Evolutionary conservation across 1,139 yeast species (phyloP), one percentile per base, ranked within the genome.

Genomic region (Wickerhamomyces sp.): DNA sequence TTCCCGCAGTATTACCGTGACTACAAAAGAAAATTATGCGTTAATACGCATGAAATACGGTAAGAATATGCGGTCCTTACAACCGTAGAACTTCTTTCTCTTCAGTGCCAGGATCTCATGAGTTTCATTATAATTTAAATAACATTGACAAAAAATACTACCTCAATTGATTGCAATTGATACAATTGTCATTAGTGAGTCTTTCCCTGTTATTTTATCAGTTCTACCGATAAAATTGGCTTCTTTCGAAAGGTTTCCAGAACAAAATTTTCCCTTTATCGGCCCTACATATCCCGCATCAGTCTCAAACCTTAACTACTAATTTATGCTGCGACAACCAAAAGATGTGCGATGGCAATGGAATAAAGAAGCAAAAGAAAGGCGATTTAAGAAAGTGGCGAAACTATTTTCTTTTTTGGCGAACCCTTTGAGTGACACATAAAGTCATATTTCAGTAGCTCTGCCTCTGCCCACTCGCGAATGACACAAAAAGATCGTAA

Each of bases 1-100:
- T n/a, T n/a, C 24, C 24, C 33, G 41, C 39, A 36, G 33, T 35
- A 26, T 32, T 9, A 25, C 35, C 9, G 19, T 24, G 28, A 25
- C 35, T 17, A 32, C 35, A 24, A 32, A 32, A 32, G 28, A 25
- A 32, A 32, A 22, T 28, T n/a, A 7, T 17, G 28, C 35, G 18
- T 24, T 7, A 22, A 12, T 2, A 3, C 16, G 18, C 34, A 12
- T 21, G 5, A n/a, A 7, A 12, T 17, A 19, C 16, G 7, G 35
- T 17, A 15, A 5, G 7, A 8, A 20, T 24, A 32, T 32, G 35
- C 35, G 12, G 21, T 17, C 12, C 13, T 8, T 7, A 13, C 20
- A 13, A 18, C 16, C 15, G 20, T 17, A 24, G 28, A 32, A 24
- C 12, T 17, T 32, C 25, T 28, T 18, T 18, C 18, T 7, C 18